Evolutionary conservation across 2,329 filamentous ascomycete species (phyloP).

Genomic region (Botrytis fabae): DNA sequence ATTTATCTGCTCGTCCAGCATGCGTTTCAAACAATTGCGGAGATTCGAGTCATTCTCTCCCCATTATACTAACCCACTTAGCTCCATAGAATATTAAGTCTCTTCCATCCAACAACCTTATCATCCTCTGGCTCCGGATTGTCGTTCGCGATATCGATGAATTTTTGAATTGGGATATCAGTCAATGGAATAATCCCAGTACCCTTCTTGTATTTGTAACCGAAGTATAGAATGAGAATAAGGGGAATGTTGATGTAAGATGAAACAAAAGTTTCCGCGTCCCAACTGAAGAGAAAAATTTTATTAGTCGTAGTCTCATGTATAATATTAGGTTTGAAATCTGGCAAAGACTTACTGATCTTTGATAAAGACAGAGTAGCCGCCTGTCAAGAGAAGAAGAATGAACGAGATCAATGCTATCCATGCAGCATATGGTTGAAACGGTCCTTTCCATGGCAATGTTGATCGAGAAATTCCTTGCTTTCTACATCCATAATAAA

Average conservation of each 20-base stretch:
- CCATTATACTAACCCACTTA: not conserved
- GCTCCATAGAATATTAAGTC: constrained; percentile 43
- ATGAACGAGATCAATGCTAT: constrained; percentile 59
- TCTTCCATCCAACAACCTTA: constrained; percentile 34
- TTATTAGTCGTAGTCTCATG: not conserved
- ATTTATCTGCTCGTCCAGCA: not conserved
- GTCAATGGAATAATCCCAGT: constrained; percentile 46
- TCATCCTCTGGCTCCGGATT: constrained; percentile 42
- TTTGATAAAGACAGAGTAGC: constrained; percentile 62
- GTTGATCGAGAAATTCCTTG: constrained; percentile 53
- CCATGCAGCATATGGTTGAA: constrained; percentile 59
- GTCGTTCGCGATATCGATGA: constrained; percentile 41
- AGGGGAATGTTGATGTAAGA: constrained; percentile 55
- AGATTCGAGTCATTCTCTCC: not conserved
- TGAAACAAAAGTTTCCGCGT: constrained; percentile 57
- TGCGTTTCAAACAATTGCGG: not conserved
- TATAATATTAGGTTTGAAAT: too few relatives aligned
- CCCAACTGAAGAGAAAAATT: constrained; percentile 44
- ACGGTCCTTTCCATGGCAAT: constrained; percentile 54
- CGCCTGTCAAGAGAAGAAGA: constrained; percentile 68
- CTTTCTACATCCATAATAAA: constrained; percentile 54
- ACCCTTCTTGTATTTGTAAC: constrained; percentile 56
- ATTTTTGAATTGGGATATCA: constrained; percentile 44
- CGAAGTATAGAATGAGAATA: constrained; percentile 46
- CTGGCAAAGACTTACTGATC: constrained; percentile 45